phyloP scores from a whole-genome alignment of 306 rosid species.

The Mucuna pruriens region DNA sequence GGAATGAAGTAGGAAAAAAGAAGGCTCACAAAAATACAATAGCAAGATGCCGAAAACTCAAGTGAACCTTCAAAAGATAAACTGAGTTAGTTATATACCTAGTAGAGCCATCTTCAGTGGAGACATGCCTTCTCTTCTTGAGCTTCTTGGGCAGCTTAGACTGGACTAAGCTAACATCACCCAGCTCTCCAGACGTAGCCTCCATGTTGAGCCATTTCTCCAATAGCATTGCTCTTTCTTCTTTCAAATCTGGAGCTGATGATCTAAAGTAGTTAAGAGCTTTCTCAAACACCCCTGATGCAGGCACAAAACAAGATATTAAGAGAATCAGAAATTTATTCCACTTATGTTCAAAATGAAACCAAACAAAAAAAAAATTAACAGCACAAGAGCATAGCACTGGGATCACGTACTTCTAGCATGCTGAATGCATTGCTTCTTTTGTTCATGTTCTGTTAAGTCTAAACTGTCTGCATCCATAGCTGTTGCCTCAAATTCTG shows the following conservation, averaged over 20 bases:
- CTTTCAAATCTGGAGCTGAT: constrained; percentile 90
- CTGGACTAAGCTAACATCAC: constrained; percentile 80
- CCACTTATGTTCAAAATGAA: neutral
- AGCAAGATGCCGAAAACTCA: neutral
- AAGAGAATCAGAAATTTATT: constrained; percentile 22
- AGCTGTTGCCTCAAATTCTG: constrained; percentile 85
- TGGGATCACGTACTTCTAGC: constrained; percentile 72
- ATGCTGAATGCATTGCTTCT: constrained; percentile 63
- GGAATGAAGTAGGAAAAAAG: constrained; percentile 14
- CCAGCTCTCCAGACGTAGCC: constrained; percentile 68
- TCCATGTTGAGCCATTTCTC: constrained; percentile 95
- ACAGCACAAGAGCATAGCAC: constrained; percentile 18
- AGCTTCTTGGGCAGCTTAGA: constrained; percentile 92
- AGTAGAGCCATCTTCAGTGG: constrained; percentile 77
- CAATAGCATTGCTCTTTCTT: constrained; percentile 90
- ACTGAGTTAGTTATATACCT: constrained; percentile 58
- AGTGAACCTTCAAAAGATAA: neutral
- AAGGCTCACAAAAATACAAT: neutral
- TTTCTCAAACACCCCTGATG: constrained; percentile 83
- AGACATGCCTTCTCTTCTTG: constrained; percentile 79
- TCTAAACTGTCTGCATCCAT: constrained; percentile 45
- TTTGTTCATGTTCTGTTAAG: constrained; percentile 50
- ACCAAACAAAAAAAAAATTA: constrained; percentile 22
- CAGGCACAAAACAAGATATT: constrained; percentile 1
- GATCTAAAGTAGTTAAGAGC: constrained; percentile 79